Evolutionary conservation across 2,329 filamentous ascomycete genomes (phyloP).

Genomic region (Xylaria sp.): DNA sequence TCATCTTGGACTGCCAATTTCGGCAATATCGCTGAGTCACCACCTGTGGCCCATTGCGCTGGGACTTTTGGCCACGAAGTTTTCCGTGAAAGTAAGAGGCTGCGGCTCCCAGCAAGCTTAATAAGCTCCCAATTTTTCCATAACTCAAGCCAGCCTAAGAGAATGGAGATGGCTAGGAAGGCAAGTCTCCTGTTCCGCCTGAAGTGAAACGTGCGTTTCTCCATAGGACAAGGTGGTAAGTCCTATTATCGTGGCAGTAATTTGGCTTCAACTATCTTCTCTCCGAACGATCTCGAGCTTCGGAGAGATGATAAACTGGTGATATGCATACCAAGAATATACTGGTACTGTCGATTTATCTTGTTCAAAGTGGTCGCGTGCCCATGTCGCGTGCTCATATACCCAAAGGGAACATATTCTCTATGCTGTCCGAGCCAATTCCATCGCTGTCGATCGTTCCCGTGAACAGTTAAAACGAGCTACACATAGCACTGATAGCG

Average conservation of each 20-base stretch:
- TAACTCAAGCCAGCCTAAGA: constrained; percentile 36
- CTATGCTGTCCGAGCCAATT: neutral
- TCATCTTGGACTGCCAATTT: constrained; percentile 16
- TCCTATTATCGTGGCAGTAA: constrained; percentile 16
- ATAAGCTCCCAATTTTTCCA: constrained; percentile 17
- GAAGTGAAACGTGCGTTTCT: constrained; percentile 39
- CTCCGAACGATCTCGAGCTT: neutral
- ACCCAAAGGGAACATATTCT: constrained; percentile 9
- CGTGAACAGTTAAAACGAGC: neutral
- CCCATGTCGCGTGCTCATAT: constrained; percentile 30
- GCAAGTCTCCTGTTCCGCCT: constrained; percentile 43
- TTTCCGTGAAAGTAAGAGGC: constrained; percentile 11
- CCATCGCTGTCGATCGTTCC: constrained; percentile 17
- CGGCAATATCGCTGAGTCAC: constrained; percentile 14
- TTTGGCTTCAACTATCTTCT: constrained; percentile 19
- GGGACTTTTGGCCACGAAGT: constrained; percentile 24
- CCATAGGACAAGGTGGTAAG: constrained; percentile 40
- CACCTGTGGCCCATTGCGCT: constrained; percentile 43
- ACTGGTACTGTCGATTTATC: neutral
- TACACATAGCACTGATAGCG: constrained; percentile 7
- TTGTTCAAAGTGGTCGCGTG: constrained; percentile 19
- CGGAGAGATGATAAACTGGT: constrained; percentile 5
- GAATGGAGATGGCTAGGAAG: constrained; percentile 29
- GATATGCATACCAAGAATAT: constrained; percentile 12
- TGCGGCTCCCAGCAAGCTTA: constrained; percentile 11